phyloP scores from a whole-genome alignment of 345 rosid genomes.

The Raphanus sativus region DNA sequence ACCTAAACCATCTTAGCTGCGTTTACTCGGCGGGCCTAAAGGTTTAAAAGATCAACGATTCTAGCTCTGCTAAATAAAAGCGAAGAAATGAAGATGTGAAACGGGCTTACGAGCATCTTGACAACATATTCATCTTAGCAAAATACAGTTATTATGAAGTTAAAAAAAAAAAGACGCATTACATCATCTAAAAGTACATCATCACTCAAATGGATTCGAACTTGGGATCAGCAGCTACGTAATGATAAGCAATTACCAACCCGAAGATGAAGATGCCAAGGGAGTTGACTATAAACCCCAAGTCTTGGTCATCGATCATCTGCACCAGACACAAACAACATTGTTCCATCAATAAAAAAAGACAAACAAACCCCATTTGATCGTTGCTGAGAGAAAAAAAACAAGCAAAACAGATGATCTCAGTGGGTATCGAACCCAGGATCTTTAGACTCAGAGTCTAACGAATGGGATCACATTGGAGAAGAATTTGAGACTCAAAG shows the following conservation, averaged over 20 bases:
- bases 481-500: not conserved
- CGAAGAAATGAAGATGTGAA: not conserved
- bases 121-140: constrained; percentile 7
- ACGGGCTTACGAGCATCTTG: not conserved
- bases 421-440: constrained; percentile 99
- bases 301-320: constrained; percentile 84
- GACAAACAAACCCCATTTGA: not conserved
- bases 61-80: not conserved
- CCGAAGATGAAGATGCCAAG: constrained; percentile 76
- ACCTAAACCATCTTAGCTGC: not conserved
- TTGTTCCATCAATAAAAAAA: not conserved
- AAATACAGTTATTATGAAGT: not conserved
- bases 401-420: constrained; percentile 47
- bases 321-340: constrained; percentile 41
- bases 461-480: constrained; percentile 72
- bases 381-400: not conserved
- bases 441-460: constrained; percentile 99
- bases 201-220: constrained; percentile 57
- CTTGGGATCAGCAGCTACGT: constrained; percentile 84
- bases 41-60: too few relatives aligned
- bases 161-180: not conserved
- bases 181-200: constrained; percentile 7
- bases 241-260: constrained; percentile 80
- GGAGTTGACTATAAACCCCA: constrained; percentile 73
- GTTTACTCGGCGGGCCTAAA: too few relatives aligned